Base-by-base conservation (phyloP, 495 filamentous ascomycete genomes). In the Penicillium pancosmium region DNA sequence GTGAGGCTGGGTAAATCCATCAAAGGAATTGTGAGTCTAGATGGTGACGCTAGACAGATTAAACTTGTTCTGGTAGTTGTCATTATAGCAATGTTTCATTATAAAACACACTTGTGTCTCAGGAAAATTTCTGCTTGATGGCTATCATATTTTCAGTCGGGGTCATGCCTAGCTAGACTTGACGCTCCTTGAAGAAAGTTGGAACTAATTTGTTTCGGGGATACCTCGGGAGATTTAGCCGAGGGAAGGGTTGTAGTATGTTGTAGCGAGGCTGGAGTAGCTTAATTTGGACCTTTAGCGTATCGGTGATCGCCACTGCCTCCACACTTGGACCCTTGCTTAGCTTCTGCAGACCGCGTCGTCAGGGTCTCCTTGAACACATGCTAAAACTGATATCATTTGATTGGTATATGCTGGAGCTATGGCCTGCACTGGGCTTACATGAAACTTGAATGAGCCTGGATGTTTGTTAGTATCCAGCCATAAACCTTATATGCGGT, bases 321-420 rank as follows among this genome's bases (percentile, higher is more conserved):
- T 40, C 35, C 51, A 38, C 51, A 38, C 7, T 40, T 44, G 52
- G 52, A 55, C 52, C 52, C 52, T 55, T 55, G 27, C 19, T 55
- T 31, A 9, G 52, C 44, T 55, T 46, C 36, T 12, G 33, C 52
- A 44, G 27, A 27, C 12, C 40, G 40, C 13, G 9, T 41, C 25
- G 11, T 10, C 40, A 31, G 27, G 27, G 16, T 33, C 19, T 16
- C 11, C 47, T 50, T 43, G 19, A 50, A 31, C 46, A 51, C n/a
- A n/a, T 40, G 36, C 15, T 13, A 4, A 40, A 40, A 12, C 6
- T 13, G 11, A 12, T 40, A 40, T 40, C 4, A 40, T n/a, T n/a
- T 40, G 11, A 40, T 40, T 40, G 36, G 36, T n/a, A 5, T 9
- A 40, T 40, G 36, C 36, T 40, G 12, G 11, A n/a, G 15, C 12